Conservation (phyloP, 2,329 filamentous ascomycete genomes). For the Ophiostoma quercus region DNA sequence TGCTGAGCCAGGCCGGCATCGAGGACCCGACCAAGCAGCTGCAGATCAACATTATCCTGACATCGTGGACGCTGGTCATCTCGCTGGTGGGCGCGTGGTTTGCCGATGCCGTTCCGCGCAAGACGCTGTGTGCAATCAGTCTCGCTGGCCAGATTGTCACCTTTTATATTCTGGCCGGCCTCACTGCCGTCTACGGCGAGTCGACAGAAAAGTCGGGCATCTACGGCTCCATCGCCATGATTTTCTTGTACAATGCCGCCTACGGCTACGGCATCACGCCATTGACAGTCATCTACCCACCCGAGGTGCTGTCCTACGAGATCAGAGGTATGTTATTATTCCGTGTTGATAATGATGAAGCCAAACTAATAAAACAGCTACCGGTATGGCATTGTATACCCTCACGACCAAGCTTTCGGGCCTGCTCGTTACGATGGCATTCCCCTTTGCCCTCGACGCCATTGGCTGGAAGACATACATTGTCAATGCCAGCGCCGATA, state of each 20-base stretch:
- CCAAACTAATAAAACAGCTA: not conserved
- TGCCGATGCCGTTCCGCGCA: conserved; percentile 13
- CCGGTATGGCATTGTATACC: conserved; percentile 5
- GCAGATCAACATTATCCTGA: conserved; percentile 23
- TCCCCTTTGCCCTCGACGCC: conserved; percentile 25
- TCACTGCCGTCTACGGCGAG: conserved; percentile 16
- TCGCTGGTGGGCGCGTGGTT: conserved; percentile 14
- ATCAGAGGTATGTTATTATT: conserved; percentile 10
- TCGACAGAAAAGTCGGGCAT: conserved; percentile 9
- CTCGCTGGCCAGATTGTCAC: conserved; percentile 18
- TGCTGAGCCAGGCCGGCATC: conserved; percentile 20
- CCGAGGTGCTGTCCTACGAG: conserved; percentile 22
- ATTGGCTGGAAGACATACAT: conserved; percentile 30
- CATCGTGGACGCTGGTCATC: conserved; percentile 17
- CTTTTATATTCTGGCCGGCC: conserved; percentile 17
- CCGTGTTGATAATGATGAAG: not conserved
- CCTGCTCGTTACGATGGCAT: conserved; percentile 4
- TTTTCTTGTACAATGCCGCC: conserved; percentile 28
- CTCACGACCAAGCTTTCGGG: not conserved
- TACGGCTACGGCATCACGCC: conserved; percentile 39
- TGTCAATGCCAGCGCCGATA: conserved; percentile 26
- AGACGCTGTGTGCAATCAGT: conserved; percentile 19
- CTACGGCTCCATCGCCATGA: conserved; percentile 15
- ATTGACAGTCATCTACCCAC: conserved; percentile 27
- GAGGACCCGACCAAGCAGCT: conserved; percentile 20